These are phyloP conservation scores for Agrocybe chaxingu DNA, from an alignment of 768 basidiomycete species.

Conservation along the genomic window DNA sequence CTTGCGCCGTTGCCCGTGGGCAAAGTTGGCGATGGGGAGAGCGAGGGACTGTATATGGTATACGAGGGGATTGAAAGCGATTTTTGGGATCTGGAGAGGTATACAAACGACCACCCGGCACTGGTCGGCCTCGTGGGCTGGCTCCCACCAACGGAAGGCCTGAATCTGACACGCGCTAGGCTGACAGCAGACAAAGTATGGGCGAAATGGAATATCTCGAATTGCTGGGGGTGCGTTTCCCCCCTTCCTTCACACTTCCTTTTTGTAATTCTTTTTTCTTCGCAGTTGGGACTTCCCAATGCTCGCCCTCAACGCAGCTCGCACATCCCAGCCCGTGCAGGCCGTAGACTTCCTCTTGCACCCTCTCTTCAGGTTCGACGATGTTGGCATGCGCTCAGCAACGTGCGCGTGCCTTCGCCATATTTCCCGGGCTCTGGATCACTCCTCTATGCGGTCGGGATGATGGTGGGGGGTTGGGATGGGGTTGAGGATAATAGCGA, in stretches of 20 bases:
- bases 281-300: constrained; percentile 62
- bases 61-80: constrained; percentile 50
- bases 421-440: constrained; percentile 58
- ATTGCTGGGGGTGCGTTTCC: constrained; percentile 11
- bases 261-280: constrained; percentile 13
- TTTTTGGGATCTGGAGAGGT: constrained; percentile 50
- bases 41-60: constrained; percentile 50
- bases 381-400: constrained; percentile 57
- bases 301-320: constrained; percentile 60
- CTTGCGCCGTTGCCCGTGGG: constrained; percentile 46
- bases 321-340: constrained; percentile 44
- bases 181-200: constrained; percentile 52
- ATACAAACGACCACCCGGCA: constrained; percentile 57
- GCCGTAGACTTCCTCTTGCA: constrained; percentile 55
- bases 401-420: constrained; percentile 51
- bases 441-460: constrained; percentile 48
- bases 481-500: constrained; percentile 18
- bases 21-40: no score
- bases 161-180: constrained; percentile 44
- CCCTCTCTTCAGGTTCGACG: constrained; percentile 55
- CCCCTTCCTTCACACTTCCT: background rate
- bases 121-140: constrained; percentile 56
- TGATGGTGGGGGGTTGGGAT: constrained; percentile 64
- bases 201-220: constrained; percentile 43
- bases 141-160: constrained; percentile 47